Evolutionary conservation across 2,329 filamentous ascomycete species (phyloP).

Genomic region (Rutstroemia sydowiana): DNA sequence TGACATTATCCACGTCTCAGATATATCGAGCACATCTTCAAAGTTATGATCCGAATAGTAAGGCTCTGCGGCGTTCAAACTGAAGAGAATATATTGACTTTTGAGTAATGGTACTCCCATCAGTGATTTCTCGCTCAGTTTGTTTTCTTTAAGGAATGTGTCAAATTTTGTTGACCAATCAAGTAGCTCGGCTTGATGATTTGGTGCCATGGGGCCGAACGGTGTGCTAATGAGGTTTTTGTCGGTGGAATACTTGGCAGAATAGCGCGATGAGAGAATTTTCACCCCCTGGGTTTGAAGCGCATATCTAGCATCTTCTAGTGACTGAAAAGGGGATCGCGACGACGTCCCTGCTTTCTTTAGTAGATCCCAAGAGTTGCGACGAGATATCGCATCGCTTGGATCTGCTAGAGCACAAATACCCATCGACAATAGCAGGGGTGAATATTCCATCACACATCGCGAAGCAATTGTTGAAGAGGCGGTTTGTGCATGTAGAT

Average conservation of each 20-base stretch:
- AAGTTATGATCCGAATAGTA: conserved; percentile 15
- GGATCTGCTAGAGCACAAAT: conserved; percentile 25
- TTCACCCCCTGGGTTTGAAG: conserved; percentile 49
- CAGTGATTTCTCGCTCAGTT: not conserved
- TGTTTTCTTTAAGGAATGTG: conserved; percentile 7
- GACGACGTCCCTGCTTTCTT: conserved; percentile 13
- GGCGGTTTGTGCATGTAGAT: conserved; percentile 15
- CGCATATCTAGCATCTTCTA: conserved; percentile 48
- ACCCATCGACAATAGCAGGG: conserved; percentile 22
- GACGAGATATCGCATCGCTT: conserved; percentile 16
- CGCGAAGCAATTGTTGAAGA: conserved; percentile 10
- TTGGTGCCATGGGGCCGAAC: conserved; percentile 43
- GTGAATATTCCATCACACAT: conserved; percentile 22
- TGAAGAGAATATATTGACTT: conserved; percentile 20
- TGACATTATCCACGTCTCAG: conserved; percentile 10
- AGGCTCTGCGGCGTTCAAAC: conserved; percentile 15
- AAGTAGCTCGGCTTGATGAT: conserved; percentile 41
- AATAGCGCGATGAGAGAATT: conserved; percentile 46
- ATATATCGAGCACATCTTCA: conserved; percentile 20
- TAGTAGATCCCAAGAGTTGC: conserved; percentile 19
- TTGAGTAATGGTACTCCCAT: conserved; percentile 39
- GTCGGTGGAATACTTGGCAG: conserved; percentile 4
- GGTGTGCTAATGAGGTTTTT: conserved; percentile 33
- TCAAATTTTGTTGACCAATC: conserved; percentile 18
- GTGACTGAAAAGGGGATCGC: conserved; percentile 35